These are phyloP conservation scores for Scutellaria baicalensis DNA, from an alignment of 257 asterid species.

Conservation along the genomic window DNA sequence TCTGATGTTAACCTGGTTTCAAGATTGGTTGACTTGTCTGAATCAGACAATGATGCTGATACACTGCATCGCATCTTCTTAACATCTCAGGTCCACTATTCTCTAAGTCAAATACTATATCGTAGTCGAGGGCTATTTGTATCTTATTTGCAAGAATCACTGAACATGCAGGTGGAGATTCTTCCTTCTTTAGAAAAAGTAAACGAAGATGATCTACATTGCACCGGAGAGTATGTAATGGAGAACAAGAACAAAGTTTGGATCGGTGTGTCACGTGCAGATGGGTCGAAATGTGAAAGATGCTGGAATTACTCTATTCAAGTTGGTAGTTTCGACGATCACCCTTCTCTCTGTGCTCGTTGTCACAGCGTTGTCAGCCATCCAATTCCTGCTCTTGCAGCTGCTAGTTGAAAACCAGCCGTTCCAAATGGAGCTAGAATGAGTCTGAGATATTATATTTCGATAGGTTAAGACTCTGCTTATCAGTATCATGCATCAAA, in stretches of 20 bases:
- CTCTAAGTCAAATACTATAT: background rate
- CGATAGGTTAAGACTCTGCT: background rate
- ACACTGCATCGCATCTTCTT: conserved; percentile 71
- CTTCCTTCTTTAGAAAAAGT: conserved; percentile 41
- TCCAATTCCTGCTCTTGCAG: conserved; percentile 55
- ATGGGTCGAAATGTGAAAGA: conserved; percentile 84
- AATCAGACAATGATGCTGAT: conserved; percentile 69
- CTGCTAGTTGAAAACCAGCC: conserved; percentile 30
- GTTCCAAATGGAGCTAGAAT: background rate
- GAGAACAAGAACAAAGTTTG: conserved; percentile 49
- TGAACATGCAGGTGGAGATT: conserved; percentile 67
- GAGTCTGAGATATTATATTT: background rate
- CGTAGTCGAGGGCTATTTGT: background rate
- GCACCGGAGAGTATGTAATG: conserved; percentile 56
- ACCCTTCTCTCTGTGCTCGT: conserved; percentile 74
- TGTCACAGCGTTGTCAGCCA: conserved; percentile 54
- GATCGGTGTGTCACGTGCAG: conserved; percentile 85
- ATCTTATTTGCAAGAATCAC: background rate
- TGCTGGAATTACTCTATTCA: conserved; percentile 87
- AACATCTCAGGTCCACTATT: conserved; percentile 75
- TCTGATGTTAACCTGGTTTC: conserved; percentile 47
- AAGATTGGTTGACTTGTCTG: conserved; percentile 41
- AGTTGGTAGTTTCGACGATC: conserved; percentile 63
- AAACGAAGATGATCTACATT: conserved; percentile 29
- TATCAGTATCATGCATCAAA: background rate